Percentiles rank a stretch among this genome's conserved stretches.
phyloP scores from a whole-genome alignment of 768 basidiomycete species.

The Termitomyces heimii region DNA sequence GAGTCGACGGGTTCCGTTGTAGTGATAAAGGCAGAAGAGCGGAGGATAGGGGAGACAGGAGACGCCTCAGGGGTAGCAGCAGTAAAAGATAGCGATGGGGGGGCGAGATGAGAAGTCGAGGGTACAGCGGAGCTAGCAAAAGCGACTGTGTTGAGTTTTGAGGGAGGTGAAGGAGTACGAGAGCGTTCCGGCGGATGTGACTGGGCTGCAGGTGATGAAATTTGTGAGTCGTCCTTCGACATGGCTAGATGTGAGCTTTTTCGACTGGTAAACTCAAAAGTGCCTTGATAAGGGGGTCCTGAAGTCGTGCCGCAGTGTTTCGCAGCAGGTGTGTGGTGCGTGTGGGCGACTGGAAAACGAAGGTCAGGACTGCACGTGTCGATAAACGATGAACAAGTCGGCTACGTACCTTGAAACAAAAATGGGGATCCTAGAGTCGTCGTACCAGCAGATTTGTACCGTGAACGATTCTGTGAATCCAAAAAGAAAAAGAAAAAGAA shows the following conservation, averaged over 20 bases:
- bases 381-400: neutral
- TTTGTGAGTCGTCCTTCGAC: slow-evolving; percentile 9
- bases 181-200: slow-evolving; percentile 16
- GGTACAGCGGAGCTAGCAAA: slow-evolving; percentile 18
- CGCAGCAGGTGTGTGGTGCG: slow-evolving; percentile 27
- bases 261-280: slow-evolving; percentile 10
- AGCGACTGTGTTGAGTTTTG: slow-evolving; percentile 21
- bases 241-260: slow-evolving; percentile 13
- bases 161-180: slow-evolving; percentile 18
- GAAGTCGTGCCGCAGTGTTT: slow-evolving; percentile 15
- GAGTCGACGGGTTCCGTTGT: slow-evolving; percentile 23
- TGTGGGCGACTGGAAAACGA: slow-evolving; percentile 22
- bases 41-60: slow-evolving; percentile 25
- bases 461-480: slow-evolving; percentile 12
- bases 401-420: slow-evolving; percentile 30
- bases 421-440: slow-evolving; percentile 29
- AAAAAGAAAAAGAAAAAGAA: slow-evolving; percentile 20
- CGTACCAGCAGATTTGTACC: slow-evolving; percentile 22
- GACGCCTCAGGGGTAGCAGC: slow-evolving; percentile 35
- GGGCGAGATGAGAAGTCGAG: slow-evolving; percentile 26
- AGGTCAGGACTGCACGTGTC: slow-evolving; percentile 12
- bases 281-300: slow-evolving; percentile 8
- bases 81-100: slow-evolving; percentile 32
- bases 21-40: slow-evolving; percentile 18
- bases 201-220: slow-evolving; percentile 11